Base-by-base conservation (phyloP, 805 yeast species). In the Candida wancherniae region DNA sequence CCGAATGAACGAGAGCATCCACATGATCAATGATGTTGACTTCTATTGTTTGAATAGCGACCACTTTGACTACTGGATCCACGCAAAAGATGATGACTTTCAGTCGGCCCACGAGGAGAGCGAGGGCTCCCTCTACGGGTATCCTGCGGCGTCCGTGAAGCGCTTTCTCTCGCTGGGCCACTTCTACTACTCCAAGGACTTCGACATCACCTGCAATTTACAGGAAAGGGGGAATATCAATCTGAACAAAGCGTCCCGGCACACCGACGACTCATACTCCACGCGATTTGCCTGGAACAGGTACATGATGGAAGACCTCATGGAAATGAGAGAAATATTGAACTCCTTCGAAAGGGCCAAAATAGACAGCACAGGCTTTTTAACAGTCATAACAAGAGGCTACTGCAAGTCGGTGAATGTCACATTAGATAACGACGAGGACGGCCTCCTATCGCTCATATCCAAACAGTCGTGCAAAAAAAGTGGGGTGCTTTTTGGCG, bases 11-110 rank as follows among this genome's bases (percentile, higher is more conserved):
- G 83, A 80, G 34, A 61, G 59, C 21, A 64, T 84, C 5, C 66
- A 62, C 41, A 66, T 59, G 28, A 70, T 83, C 5, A 59, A 69
- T n/a, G 76, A 71, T 15, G 82, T 80, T 1, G 77, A 75, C 33
- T 80, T 81, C 50, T 71, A 72, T 36, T 80, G 88, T 45, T 59
- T 83, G 24, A 75, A 73, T 37, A 71, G 69, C 27, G 76, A 72
- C 27, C 66, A 61, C 20, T 77, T 55, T 47, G 90, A 81, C 49
- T 44, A 56, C 24, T 41, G 51, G 40, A 41, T 51, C 19, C 39
- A 50, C 27, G 24, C 34, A 7, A 40, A 37, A 20, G 42, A 35
- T 14, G 38, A 39, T 8, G 40, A 33, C 17, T 22, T 34, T 12
- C 23, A 19, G 12, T 18, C 34, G 33, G 39, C 6, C 17, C 47